phyloP scores from a whole-genome alignment of 1,139 yeast species.

The Scheffersomyces segobiensis region DNA sequence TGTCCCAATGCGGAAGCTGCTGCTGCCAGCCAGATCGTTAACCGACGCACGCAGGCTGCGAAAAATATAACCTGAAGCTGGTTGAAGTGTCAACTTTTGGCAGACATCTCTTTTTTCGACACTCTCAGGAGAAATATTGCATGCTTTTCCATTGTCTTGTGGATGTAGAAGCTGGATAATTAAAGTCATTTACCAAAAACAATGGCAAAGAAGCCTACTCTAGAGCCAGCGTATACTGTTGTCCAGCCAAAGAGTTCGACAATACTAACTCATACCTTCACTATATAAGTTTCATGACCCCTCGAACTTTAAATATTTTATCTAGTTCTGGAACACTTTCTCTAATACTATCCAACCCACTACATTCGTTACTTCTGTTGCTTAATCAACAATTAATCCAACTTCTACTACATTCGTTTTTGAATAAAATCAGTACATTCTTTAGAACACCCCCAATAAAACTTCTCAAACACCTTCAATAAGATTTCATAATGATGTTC shows the following conservation, averaged over 20 bases:
- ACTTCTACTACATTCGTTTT: conserved; percentile 15
- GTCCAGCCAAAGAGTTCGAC: background rate
- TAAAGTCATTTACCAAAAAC: background rate
- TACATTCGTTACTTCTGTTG: background rate
- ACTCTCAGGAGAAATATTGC: background rate
- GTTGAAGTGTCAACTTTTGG: background rate
- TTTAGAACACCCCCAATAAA: background rate
- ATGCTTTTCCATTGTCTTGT: background rate
- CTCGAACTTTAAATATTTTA: background rate
- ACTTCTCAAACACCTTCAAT: too few species aligned
- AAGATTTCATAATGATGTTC: conserved; percentile 4
- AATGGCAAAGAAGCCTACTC: background rate
- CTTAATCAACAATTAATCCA: conserved; percentile 23
- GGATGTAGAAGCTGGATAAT: background rate
- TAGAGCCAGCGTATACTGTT: background rate
- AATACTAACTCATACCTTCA: background rate
- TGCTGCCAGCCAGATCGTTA: background rate
- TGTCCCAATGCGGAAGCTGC: background rate
- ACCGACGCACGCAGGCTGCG: background rate
- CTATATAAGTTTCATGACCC: background rate
- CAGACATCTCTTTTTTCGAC: background rate
- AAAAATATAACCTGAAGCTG: background rate
- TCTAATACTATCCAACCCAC: background rate
- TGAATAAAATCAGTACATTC: conserved; percentile 17
- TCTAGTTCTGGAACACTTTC: background rate